These are phyloP conservation scores for Vitis amurensis DNA, from an alignment of 164 flowering plant species.

Conservation along the genomic window DNA sequence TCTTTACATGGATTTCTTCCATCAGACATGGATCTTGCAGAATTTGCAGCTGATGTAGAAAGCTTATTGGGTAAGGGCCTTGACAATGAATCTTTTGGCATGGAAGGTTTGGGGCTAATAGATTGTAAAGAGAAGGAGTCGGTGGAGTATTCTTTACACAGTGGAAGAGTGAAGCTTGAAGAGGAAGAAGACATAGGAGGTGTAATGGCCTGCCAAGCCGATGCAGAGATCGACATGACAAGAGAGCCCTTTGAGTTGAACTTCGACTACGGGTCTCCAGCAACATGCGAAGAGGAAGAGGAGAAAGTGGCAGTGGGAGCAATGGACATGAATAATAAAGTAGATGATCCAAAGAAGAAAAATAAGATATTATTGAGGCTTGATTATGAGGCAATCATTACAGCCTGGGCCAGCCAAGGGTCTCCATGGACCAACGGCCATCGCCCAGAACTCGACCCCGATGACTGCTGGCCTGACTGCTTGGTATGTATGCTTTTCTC, in stretches of 20 bases:
- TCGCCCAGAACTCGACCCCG: constrained; percentile 56
- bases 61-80: constrained; percentile 66
- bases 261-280: constrained; percentile 52
- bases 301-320: constrained; percentile 22
- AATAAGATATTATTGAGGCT: constrained; percentile 45
- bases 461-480: constrained; percentile 62
- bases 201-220: constrained; percentile 12
- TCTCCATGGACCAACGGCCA: constrained; percentile 78
- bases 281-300: constrained; percentile 43
- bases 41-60: constrained; percentile 90
- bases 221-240: constrained; percentile 31
- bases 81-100: constrained; percentile 59
- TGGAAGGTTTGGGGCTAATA: constrained; percentile 68
- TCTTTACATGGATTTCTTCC: constrained; percentile 46
- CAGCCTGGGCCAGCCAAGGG: constrained; percentile 71
- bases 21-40: constrained; percentile 73
- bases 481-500: constrained; percentile 31
- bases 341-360: constrained; percentile 12
- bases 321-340: constrained; percentile 1
- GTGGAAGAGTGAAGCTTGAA: constrained; percentile 45
- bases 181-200: constrained; percentile 34
- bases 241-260: constrained; percentile 56
- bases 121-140: constrained; percentile 32
- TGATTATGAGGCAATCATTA: constrained; percentile 63
- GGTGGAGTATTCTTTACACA: constrained; percentile 12